Base-by-base conservation (phyloP, 2,329 filamentous ascomycete species). In the Corynespora cassiicola region DNA sequence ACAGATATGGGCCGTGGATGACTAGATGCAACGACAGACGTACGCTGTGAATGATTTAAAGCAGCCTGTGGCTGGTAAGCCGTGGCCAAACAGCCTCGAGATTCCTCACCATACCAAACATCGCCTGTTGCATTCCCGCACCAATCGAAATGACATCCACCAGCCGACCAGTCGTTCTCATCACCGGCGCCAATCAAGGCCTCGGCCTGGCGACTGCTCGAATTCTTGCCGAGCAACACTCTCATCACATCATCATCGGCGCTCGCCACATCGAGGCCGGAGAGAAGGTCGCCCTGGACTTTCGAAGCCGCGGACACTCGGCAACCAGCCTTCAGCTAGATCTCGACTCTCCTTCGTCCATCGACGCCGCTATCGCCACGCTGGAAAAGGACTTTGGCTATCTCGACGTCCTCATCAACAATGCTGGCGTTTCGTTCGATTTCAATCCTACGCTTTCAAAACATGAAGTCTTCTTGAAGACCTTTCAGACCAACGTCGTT, bases 191-290 rank as follows among this genome's bases (percentile, higher is more conserved):
- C 3, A 38, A 31, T 15, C 11, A 20, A 24, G 35, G 35, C 20
- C 31, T 38, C 20, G 35, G 35, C 24, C 27, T 31, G 10, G 20
- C 18, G n/a, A 12, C 17, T 6, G 35, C 27, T 12, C 11, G 8
- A 14, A 12, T 22, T 6, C 26, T 38, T 7, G 26, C 35, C 17
- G 9, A 23, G n/a, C 9, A 23, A 14, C 9, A 24, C 12, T 27
- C 24, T n/a, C 25, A 58, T 44, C 63, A 66, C 29, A 64, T 71
- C 16, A 50, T 71, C 6, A 55, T 70, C 6, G 66, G 65, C 4
- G 56, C 58, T 0, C 61, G 68, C n/a, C 58, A 63, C 36, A 18
- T 30, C n/a, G 26, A 49, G 12, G 45, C 47, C 1, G 65, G 63
- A 1, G 39, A 54, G 10, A 34, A 48, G 2, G 49, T 58, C 2